phyloP scores from a whole-genome alignment of 2,329 filamentous ascomycete species.

The Dactylella cylindrospora region DNA sequence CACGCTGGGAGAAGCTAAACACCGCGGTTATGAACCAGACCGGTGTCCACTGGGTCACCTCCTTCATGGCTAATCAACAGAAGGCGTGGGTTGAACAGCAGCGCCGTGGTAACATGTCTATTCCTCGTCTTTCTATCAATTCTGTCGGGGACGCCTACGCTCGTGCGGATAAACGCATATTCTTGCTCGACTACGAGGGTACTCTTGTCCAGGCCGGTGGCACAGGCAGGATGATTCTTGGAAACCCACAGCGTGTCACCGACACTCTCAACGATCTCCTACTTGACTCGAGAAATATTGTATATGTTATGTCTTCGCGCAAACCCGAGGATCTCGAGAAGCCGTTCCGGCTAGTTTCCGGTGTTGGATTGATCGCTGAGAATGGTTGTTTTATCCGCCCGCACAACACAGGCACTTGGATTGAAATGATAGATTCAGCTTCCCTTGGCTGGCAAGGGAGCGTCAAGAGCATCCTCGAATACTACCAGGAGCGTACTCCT shows the following conservation, averaged over 20 bases:
- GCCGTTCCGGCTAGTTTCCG: conserved; percentile 78
- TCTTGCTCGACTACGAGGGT: conserved; percentile 91
- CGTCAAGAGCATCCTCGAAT: conserved; percentile 78
- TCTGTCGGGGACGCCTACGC: conserved; percentile 68
- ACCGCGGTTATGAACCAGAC: conserved; percentile 76
- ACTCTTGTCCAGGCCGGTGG: conserved; percentile 86
- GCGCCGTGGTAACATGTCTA: conserved; percentile 77
- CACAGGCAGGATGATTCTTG: conserved; percentile 78
- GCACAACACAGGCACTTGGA: conserved; percentile 69
- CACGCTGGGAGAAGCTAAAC: conserved; percentile 73
- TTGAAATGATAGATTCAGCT: conserved; percentile 62
- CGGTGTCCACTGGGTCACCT: conserved; percentile 80
- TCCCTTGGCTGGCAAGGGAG: conserved; percentile 73
- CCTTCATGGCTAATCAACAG: conserved; percentile 70
- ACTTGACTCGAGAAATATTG: conserved; percentile 75
- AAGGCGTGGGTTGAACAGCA: conserved; percentile 81
- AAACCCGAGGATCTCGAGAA: conserved; percentile 84
- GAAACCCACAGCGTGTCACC: conserved; percentile 81
- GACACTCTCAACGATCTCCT: conserved; percentile 80
- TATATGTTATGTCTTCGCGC: conserved; percentile 92
- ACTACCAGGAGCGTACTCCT: conserved; percentile 86
- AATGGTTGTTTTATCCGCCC: conserved; percentile 89
- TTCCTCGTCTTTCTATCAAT: conserved; percentile 76
- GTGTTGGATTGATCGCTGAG: conserved; percentile 86
- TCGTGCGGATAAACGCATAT: conserved; percentile 68